A percentile compares a stretch with the other conserved stretches of the same genome.
Conservation (phyloP, 179 eudicot genomes). For the Patellifolia procumbens region DNA sequence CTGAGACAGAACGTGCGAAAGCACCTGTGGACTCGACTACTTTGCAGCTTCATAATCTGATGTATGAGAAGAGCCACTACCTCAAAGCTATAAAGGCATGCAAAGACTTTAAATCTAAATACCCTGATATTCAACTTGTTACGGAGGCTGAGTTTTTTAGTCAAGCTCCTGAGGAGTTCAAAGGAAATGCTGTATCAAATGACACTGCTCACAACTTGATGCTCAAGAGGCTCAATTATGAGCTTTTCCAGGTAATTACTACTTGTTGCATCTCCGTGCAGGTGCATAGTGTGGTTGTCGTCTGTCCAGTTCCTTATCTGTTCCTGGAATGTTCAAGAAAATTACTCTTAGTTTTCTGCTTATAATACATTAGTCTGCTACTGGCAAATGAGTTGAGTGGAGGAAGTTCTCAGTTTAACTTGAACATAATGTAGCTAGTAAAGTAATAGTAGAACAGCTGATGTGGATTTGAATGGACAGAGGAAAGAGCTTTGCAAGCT, state of each 20-base stretch:
- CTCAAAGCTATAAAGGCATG: slow-evolving; percentile 94
- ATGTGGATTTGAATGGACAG: slow-evolving; percentile 45
- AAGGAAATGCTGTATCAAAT: slow-evolving; percentile 50
- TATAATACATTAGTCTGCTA: too few species aligned
- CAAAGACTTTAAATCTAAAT: slow-evolving; percentile 93
- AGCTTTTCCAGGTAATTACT: slow-evolving; percentile 69
- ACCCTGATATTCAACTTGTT: slow-evolving; percentile 91
- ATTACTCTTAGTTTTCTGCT: background rate
- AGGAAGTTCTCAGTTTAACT: slow-evolving; percentile 7
- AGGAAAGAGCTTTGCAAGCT: slow-evolving; percentile 92
- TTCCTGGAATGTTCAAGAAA: background rate
- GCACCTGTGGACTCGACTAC: slow-evolving; percentile 92
- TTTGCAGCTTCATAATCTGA: slow-evolving; percentile 90
- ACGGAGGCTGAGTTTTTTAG: slow-evolving; percentile 81
- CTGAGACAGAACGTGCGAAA: slow-evolving; percentile 87
- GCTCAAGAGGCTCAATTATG: slow-evolving; percentile 90
- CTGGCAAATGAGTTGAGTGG: background rate
- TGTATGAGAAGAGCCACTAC: slow-evolving; percentile 94
- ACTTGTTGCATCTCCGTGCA: background rate
- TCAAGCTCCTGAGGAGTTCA: slow-evolving; percentile 82
- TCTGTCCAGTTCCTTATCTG: background rate
- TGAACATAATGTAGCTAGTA: background rate
- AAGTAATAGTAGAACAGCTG: slow-evolving; percentile 7
- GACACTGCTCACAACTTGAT: slow-evolving; percentile 78
- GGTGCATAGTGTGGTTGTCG: background rate